A percentile compares a stretch with the other conserved stretches of the same genome.
These are phyloP conservation scores for Trametes polyzona DNA, from an alignment of 1,284 basidiomycete species.

Conservation along the genomic window DNA sequence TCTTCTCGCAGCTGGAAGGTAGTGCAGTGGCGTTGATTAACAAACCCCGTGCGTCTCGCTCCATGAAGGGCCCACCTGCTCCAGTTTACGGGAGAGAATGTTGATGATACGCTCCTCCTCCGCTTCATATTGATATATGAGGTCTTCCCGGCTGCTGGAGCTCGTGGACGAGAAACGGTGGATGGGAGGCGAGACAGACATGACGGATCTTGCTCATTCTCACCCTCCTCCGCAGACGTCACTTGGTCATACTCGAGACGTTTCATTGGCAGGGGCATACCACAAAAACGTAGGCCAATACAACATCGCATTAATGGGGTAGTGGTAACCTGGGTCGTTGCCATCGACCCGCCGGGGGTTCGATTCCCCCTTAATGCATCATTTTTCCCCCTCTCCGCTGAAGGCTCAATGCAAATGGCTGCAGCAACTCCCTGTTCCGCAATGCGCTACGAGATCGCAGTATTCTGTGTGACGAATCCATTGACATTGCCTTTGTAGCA, in stretches of 20 bases:
- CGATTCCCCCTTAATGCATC: conserved; percentile 76
- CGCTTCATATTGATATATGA: conserved; percentile 85
- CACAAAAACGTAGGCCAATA: not conserved
- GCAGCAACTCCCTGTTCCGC: no score
- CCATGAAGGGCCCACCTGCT: conserved; percentile 56
- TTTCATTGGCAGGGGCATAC: not conserved
- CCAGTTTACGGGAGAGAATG: conserved; percentile 74
- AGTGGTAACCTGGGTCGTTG: conserved; percentile 32
- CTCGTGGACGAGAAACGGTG: conserved; percentile 59
- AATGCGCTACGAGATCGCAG: no score
- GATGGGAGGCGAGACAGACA: conserved; percentile 67
- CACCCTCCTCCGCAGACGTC: conserved; percentile 8
- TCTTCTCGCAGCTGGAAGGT: conserved; percentile 68
- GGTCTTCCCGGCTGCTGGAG: conserved; percentile 62
- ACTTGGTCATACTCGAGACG: no score
- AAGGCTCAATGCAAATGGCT: no score
- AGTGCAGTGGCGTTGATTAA: conserved; percentile 2
- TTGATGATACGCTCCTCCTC: conserved; percentile 88
- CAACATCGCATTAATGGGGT: conserved; percentile 26
- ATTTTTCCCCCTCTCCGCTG: no score
- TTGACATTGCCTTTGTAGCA: no score
- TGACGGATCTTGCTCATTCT: conserved; percentile 29
- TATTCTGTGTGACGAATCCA: no score
- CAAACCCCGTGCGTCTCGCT: conserved; percentile 2
- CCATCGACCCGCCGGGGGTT: conserved; percentile 74